Evolutionary conservation across 495 filamentous ascomycete genomes (phyloP), one percentile per base, ranked within the genome.

Genomic region (Annulohypoxylon stygium): DNA sequence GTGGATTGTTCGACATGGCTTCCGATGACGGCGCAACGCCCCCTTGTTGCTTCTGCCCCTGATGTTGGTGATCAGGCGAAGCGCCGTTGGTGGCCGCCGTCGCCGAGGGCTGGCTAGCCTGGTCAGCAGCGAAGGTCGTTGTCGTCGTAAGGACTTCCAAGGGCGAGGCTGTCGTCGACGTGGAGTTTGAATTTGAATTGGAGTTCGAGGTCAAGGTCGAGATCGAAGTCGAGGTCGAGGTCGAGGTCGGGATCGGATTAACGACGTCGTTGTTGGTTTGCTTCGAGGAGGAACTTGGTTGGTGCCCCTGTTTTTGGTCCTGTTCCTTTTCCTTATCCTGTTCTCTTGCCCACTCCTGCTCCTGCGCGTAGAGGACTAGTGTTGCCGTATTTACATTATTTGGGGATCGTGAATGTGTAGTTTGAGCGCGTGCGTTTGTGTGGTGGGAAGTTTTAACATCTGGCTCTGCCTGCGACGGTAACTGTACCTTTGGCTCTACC

Each of bases 1-100:
- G 81, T 20, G 80, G 61, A 71, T 86, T 83, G 69, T 71, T 74
- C 69, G 86, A 87, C 85, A 88, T 88, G 65, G 78, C 79, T 59
- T 77, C 79, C 30, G 77, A 73, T 9, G 80, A 72, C 39, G 79
- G 75, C 65, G 78, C 75, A 65, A 74, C 70, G 53, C 72, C 76
- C 68, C 77, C 74, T 60, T 69, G 47, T 23, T 72, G 67, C 16
- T 68, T 61, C 16, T 67, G 65, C 55, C 64, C 41, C 50, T 73
- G 62, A 39, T 63, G 61, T 43, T 73, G 65, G 25, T 66, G 58
- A 36, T 67, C 63, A n/a, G 59, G 51, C 30, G 59, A 18, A 54
- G 30, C 62, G 34, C 72, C 72, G 72, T 70, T 70, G 57, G 58
- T 67, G 61, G 61, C 62, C 59, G 61, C 67, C 58, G 62, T 70